Conservation (phyloP, 306 rosid species). For the Dicorynia guianensis region DNA sequence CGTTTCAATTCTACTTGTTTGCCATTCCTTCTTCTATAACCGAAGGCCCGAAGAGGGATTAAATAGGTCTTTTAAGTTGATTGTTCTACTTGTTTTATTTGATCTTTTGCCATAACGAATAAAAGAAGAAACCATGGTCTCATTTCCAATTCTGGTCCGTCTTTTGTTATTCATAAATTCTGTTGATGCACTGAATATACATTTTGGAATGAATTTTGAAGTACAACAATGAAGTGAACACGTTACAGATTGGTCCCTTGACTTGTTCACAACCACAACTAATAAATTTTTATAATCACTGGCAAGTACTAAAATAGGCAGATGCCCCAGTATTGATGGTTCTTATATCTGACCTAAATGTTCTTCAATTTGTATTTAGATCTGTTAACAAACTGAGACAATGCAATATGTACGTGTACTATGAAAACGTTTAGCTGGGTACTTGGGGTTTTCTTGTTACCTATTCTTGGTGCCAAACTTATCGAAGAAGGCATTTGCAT, state of each 20-base stretch:
- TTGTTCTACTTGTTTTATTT: not conserved
- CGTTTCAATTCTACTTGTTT: not conserved
- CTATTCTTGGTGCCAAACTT: conserved; percentile 7
- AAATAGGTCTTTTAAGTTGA: conserved; percentile 2
- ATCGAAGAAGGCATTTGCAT: conserved; percentile 10
- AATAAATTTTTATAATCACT: not conserved
- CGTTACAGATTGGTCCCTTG: not conserved
- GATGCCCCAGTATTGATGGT: not conserved
- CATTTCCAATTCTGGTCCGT: not conserved
- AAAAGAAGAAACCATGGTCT: not conserved
- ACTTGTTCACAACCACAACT: conserved; percentile 11
- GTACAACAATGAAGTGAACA: not conserved
- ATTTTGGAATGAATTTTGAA: not conserved
- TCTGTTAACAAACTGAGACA: not conserved
- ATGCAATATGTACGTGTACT: not conserved
- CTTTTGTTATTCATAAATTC: not conserved
- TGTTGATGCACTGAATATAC: not conserved
- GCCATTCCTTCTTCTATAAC: not conserved
- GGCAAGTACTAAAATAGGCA: conserved; percentile 23
- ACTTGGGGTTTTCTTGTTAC: conserved; percentile 21
- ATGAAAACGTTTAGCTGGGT: conserved; percentile 21
- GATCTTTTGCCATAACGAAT: too few relatives aligned
- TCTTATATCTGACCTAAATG: conserved; percentile 18
- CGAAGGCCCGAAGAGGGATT: conserved; percentile 8
- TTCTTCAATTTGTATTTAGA: conserved; percentile 2